Evolutionary conservation across 2,329 filamentous ascomycete species (phyloP), one percentile per base, ranked within the genome.

Genomic region (Colletotrichum scovillei): DNA sequence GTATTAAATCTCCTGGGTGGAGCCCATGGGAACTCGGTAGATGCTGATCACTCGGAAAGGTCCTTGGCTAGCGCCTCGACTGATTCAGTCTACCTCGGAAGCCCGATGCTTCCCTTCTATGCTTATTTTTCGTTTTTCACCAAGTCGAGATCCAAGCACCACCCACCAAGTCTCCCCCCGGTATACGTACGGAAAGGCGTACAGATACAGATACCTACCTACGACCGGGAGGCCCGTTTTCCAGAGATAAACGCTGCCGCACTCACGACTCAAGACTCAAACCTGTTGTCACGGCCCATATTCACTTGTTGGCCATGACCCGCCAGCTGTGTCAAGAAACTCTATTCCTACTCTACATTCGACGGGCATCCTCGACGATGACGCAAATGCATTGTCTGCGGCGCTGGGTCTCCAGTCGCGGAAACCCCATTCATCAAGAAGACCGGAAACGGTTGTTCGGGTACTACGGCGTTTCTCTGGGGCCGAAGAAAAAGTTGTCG

Each of bases 1-100:
- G 57, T n/a, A 66, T 65, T 65, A 73, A 73, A 73, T 70, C 70
- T 70, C 60, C 67, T 62, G 19, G 53, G 71, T 64, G 67, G 71
- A 42, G 32, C 59, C 53, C 42, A 42, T 24, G 52, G 60, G 66
- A 32, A 70, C 67, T 70, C 67, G 70, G 66, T 64, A 66, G 60
- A 70, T 62, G 70, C 55, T 73, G 71, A 70, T 73, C 67, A 65
- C 62, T 66, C 67, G 60, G 67, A 70, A 62, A n/a, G 11, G 67
- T 28, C 60, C 71, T 73, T 62, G 70, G 16, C 14, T 49, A 57
- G 62, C 55, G 32, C 32, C 49, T 35, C 32, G 19, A 69, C 71
- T 64, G 67, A 73, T 65, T 70, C 70, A 65, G 67, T 65, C 59
- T 24, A 55, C 65, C 52, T 55, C 53, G 67, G 70, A 53, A 55